Conservation (phyloP, 176 grass and related monocot genomes). For the Phragmites australis region DNA sequence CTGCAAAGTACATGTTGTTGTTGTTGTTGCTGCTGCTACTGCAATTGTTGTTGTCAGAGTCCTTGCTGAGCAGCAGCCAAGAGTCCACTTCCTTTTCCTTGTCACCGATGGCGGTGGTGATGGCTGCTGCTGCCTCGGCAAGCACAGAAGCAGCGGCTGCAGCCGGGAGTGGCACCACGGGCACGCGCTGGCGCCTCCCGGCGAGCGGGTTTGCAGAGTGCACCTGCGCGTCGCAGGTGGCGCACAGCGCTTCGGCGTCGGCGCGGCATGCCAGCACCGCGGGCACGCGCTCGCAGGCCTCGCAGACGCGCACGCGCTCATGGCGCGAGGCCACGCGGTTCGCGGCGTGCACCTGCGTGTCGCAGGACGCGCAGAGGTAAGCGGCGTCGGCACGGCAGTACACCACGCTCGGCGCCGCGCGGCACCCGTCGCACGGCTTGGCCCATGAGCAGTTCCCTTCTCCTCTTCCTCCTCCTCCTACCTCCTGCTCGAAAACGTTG, state of each 20-base stretch:
- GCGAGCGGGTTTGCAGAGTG: slow-evolving; percentile 78
- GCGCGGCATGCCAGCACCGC: slow-evolving; percentile 49
- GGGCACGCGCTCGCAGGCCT: slow-evolving; percentile 55
- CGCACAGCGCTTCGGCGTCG: slow-evolving; percentile 50
- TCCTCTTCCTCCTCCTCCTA: not conserved
- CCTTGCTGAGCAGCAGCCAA: slow-evolving; percentile 35
- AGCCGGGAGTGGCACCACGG: slow-evolving; percentile 43
- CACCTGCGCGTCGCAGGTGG: slow-evolving; percentile 56
- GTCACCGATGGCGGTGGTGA: not conserved
- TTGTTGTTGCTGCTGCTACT: not conserved
- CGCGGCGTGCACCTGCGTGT: slow-evolving; percentile 56
- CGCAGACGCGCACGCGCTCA: slow-evolving; percentile 64
- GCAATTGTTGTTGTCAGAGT: not conserved
- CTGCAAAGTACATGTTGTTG: slow-evolving; percentile 26
- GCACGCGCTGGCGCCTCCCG: slow-evolving; percentile 51
- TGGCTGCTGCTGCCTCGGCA: not conserved
- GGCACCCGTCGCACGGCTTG: slow-evolving; percentile 54
- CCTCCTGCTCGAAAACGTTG: slow-evolving; percentile 34
- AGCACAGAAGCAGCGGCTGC: slow-evolving; percentile 25
- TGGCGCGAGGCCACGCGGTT: slow-evolving; percentile 73
- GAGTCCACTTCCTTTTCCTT: slow-evolving; percentile 51
- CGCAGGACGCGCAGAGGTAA: slow-evolving; percentile 67
- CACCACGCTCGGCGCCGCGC: slow-evolving; percentile 47
- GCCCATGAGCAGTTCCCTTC: slow-evolving; percentile 40
- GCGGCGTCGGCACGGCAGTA: slow-evolving; percentile 75